These are phyloP conservation scores for Boletus sp. DNA, from an alignment of 768 basidiomycete species.

Conservation along the genomic window DNA sequence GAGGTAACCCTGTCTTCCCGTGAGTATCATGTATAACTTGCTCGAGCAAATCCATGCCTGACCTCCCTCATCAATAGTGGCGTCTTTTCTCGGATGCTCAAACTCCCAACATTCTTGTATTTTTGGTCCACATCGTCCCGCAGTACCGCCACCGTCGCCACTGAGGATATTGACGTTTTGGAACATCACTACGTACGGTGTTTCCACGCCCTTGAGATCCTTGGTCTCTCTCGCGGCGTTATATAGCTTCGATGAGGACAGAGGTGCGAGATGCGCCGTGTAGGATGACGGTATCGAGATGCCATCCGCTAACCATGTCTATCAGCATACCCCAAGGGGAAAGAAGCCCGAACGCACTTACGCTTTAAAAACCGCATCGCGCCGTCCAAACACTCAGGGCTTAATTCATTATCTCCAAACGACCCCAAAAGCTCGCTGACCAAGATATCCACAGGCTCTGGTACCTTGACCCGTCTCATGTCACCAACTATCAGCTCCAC, in stretches of 20 bases:
- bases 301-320: slow-evolving; percentile 61
- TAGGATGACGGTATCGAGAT: slow-evolving; percentile 97
- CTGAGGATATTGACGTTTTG: slow-evolving; percentile 88
- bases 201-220: slow-evolving; percentile 76
- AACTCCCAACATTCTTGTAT: slow-evolving; percentile 98
- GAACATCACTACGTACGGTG: slow-evolving; percentile 99
- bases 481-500: slow-evolving; percentile 91
- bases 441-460: slow-evolving; percentile 88
- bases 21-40: slow-evolving; percentile 6
- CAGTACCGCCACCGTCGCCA: slow-evolving; percentile 59
- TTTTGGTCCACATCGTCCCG: slow-evolving; percentile 71
- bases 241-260: slow-evolving; percentile 91
- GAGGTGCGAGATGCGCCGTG: slow-evolving; percentile 88
- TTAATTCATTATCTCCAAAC: slow-evolving; percentile 98
- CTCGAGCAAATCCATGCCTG: slow-evolving; percentile 9
- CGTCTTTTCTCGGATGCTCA: slow-evolving; percentile 85
- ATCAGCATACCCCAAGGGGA: slow-evolving; percentile 9
- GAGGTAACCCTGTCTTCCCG: slow-evolving; percentile 62
- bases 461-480: slow-evolving; percentile 81
- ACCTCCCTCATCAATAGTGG: slow-evolving; percentile 73
- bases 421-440: slow-evolving; percentile 95
- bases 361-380: slow-evolving; percentile 91
- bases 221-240: slow-evolving; percentile 71
- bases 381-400: slow-evolving; percentile 97
- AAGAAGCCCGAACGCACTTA: slow-evolving; percentile 28